Percentiles rank a stretch among this genome's conserved stretches.
These are phyloP conservation scores for Trifolium dubium DNA, from an alignment of 306 rosid genomes.

Conservation along the genomic window DNA sequence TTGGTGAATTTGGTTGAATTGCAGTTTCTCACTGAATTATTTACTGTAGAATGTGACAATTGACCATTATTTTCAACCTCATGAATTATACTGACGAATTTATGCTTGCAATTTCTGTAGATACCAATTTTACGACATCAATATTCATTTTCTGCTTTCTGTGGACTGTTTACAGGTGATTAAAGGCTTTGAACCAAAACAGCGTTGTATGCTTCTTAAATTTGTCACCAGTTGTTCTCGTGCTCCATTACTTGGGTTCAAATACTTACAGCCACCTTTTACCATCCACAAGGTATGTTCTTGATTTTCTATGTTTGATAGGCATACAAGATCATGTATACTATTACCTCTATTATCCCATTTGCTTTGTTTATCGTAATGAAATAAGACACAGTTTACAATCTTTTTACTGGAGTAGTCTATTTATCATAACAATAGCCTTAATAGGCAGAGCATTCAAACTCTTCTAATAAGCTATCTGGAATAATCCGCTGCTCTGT, in stretches of 20 bases:
- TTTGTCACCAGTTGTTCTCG: conserved; percentile 98
- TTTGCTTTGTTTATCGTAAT: conserved; percentile 36
- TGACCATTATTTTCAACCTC: conserved; percentile 28
- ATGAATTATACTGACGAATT: conserved; percentile 28
- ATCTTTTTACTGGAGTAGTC: conserved; percentile 15
- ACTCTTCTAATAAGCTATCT: conserved; percentile 29
- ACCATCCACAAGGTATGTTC: conserved; percentile 86
- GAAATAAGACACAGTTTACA: conserved; percentile 24
- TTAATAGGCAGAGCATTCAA: conserved; percentile 30
- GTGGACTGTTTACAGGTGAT: conserved; percentile 62
- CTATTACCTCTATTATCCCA: conserved; percentile 25
- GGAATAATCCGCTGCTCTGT: conserved; percentile 20
- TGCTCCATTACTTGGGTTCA: conserved; percentile 97
- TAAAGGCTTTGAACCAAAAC: conserved; percentile 73
- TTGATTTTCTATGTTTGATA: conserved; percentile 36
- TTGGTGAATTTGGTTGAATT: conserved; percentile 29
- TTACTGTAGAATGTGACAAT: conserved; percentile 11
- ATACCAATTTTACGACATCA: conserved; percentile 37
- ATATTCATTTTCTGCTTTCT: conserved; percentile 37
- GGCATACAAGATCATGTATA: conserved; percentile 20
- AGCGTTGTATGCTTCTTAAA: conserved; percentile 93
- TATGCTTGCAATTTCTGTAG: conserved; percentile 23
- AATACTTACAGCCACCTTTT: conserved; percentile 87
- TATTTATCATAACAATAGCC: conserved; percentile 26
- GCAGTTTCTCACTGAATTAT: neutral